These are phyloP conservation scores for Diplocarpon rosae DNA, from an alignment of 2,329 filamentous ascomycete species.

Conservation along the genomic window DNA sequence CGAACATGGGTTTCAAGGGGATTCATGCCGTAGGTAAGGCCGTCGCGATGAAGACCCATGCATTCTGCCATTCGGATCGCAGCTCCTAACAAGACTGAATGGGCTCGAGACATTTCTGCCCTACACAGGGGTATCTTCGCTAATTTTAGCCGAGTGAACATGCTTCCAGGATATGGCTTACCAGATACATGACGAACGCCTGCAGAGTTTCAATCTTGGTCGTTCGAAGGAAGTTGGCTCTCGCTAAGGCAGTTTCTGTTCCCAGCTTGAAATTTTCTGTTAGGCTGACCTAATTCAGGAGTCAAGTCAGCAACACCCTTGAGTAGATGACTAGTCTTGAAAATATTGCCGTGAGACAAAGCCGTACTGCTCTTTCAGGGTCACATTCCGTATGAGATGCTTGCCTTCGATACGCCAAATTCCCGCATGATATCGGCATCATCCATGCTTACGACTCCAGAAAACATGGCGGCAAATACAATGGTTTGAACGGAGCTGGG, in stretches of 20 bases:
- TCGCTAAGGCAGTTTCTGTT: constrained; percentile 54
- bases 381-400: not conserved
- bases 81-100: constrained; percentile 61
- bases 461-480: constrained; percentile 59
- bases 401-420: constrained; percentile 39
- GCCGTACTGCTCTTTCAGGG: too few relatives aligned
- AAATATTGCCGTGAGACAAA: not conserved
- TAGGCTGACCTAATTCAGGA: constrained; percentile 34
- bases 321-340: not conserved
- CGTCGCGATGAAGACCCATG: constrained; percentile 63
- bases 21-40: constrained; percentile 49
- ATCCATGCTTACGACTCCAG: constrained; percentile 54
- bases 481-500: constrained; percentile 54
- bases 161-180: constrained; percentile 30
- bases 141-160: not conserved
- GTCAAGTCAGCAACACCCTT: not conserved
- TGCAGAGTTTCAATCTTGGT: constrained; percentile 66
- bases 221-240: constrained; percentile 60
- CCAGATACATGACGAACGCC: constrained; percentile 66
- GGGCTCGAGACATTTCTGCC: constrained; percentile 59
- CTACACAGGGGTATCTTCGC: constrained; percentile 59
- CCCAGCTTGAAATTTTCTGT: constrained; percentile 53
- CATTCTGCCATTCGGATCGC: constrained; percentile 66
- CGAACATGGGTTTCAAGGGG: constrained; percentile 61
- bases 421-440: constrained; percentile 40